Conservation (phyloP, 2,329 filamentous ascomycete species). For the Phialocephala subalpina region DNA sequence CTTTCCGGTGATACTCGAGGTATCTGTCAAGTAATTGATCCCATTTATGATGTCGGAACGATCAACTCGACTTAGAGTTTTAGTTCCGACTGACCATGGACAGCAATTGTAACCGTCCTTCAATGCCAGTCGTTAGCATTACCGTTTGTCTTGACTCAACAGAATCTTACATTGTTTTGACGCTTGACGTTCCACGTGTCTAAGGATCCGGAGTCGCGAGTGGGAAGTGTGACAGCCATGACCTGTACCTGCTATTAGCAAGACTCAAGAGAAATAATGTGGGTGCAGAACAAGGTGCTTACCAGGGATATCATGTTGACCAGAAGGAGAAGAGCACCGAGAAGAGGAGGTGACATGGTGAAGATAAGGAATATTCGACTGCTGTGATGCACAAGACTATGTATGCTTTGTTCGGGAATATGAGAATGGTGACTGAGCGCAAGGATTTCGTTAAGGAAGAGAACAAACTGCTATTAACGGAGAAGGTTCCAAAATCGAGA, state of each 20-base stretch:
- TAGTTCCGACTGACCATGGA: neutral
- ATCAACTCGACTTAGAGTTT: neutral
- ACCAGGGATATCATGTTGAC: neutral
- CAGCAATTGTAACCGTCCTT: neutral
- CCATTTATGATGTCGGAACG: neutral
- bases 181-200: neutral
- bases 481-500: neutral
- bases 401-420: neutral
- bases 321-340: neutral
- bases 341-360: neutral
- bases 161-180: neutral
- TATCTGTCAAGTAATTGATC: neutral
- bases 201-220: neutral
- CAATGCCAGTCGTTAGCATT: neutral
- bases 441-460: neutral
- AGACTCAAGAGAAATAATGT: neutral
- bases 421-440: neutral
- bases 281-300: neutral
- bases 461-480: neutral
- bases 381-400: too few relatives aligned
- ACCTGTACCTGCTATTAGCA: neutral
- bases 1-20: neutral
- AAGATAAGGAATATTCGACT: neutral
- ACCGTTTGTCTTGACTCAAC: neutral
- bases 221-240: neutral